Evolutionary conservation across 306 rosid species (phyloP).

Genomic region (Quercus agrifolia): DNA sequence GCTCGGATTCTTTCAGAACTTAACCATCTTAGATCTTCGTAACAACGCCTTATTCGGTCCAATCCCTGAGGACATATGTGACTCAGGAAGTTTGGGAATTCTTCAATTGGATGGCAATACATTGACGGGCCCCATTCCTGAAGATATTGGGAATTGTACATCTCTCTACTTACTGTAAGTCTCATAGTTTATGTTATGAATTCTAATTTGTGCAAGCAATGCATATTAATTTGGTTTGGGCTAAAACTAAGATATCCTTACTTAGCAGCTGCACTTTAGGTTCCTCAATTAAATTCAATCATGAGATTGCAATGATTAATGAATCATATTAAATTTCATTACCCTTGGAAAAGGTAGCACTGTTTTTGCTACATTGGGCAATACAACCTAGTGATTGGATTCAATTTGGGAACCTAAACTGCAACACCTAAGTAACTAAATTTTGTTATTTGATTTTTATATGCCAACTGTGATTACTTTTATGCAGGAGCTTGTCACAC

Average conservation of each 20-base stretch:
- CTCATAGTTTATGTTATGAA: constrained; percentile 17
- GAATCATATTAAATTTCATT: too few species aligned
- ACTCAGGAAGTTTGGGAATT: constrained; percentile 66
- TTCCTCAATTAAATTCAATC: too few species aligned
- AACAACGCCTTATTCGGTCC: constrained; percentile 55
- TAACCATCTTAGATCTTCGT: constrained; percentile 66
- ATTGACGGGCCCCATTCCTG: constrained; percentile 63
- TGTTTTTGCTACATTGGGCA: too few species aligned
- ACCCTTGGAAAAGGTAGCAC: too few species aligned
- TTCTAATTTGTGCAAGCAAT: neutral
- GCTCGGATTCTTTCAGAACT: constrained; percentile 57
- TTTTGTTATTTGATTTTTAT: neutral
- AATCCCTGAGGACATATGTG: constrained; percentile 66
- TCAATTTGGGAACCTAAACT: too few species aligned
- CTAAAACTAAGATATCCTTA: too few species aligned
- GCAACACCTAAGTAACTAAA: too few species aligned
- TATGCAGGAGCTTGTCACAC: constrained; percentile 75
- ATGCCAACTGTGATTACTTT: constrained; percentile 17
- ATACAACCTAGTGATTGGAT: too few species aligned
- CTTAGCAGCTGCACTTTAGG: too few species aligned
- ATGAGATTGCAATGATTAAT: too few species aligned
- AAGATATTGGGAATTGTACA: constrained; percentile 79
- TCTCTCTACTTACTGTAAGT: constrained; percentile 81
- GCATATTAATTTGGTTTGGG: too few species aligned
- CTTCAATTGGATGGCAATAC: constrained; percentile 88